These are phyloP conservation scores for Lycium ferocissimum DNA, from an alignment of 257 asterid species.

Conservation along the genomic window DNA sequence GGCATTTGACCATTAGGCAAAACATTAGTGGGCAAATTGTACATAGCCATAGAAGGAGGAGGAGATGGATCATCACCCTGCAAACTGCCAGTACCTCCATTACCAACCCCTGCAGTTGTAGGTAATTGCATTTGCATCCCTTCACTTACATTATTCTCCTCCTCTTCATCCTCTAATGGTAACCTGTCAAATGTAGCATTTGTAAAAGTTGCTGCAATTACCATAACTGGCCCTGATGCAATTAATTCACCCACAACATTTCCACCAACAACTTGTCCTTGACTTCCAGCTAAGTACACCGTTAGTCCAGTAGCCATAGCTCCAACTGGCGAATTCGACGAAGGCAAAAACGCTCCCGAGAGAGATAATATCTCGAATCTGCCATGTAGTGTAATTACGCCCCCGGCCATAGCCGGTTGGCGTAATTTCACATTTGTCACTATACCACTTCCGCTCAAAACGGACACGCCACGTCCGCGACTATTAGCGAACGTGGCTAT, in stretches of 20 bases:
- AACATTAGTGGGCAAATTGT: slow-evolving; percentile 55
- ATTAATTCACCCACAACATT: slow-evolving; percentile 60
- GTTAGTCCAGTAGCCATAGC: slow-evolving; percentile 56
- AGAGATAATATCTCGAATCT: slow-evolving; percentile 71
- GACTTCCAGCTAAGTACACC: slow-evolving; percentile 76
- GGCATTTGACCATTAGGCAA: slow-evolving; percentile 63
- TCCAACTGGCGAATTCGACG: slow-evolving; percentile 61
- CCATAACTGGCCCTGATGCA: slow-evolving; percentile 86
- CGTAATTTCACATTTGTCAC: slow-evolving; percentile 69
- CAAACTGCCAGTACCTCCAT: slow-evolving; percentile 32
- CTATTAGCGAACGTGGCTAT: slow-evolving; percentile 63
- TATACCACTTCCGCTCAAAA: slow-evolving; percentile 69
- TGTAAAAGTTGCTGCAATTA: slow-evolving; percentile 71
- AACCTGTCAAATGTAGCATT: slow-evolving; percentile 73
- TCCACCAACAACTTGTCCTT: slow-evolving; percentile 85
- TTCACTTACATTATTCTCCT: slow-evolving; percentile 20
- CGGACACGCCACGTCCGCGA: slow-evolving; percentile 75
- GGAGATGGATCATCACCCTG: slow-evolving; percentile 39
- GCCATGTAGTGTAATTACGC: slow-evolving; percentile 64
- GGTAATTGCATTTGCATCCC: slow-evolving; percentile 45
- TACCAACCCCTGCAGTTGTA: slow-evolving; percentile 19
- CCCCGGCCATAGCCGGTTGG: slow-evolving; percentile 61
- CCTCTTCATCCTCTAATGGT: slow-evolving; percentile 63
- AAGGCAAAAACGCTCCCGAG: slow-evolving; percentile 75
- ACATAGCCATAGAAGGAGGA: slow-evolving; percentile 44